phyloP scores from a whole-genome alignment of 805 yeast genomes.

The Kazachstania viticola region DNA sequence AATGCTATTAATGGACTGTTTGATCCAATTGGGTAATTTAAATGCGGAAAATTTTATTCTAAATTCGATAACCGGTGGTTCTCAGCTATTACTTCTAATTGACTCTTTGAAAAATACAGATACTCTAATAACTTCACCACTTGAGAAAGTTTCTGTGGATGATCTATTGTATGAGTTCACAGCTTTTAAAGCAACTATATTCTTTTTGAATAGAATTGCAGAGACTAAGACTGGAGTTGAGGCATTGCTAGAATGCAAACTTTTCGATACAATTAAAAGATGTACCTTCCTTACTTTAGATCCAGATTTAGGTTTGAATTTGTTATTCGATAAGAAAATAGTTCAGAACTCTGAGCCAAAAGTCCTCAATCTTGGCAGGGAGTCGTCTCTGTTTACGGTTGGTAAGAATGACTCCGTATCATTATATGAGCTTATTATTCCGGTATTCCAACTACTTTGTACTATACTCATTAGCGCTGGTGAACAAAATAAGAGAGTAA shows the following conservation, averaged over 20 bases:
- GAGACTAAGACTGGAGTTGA: conserved; percentile 70
- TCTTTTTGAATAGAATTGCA: conserved; percentile 61
- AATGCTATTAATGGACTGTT: conserved; percentile 58
- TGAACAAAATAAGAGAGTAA: conserved; percentile 52
- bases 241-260: conserved; percentile 59
- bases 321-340: conserved; percentile 32
- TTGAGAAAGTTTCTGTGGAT: conserved; percentile 35
- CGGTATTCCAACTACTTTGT: conserved; percentile 59
- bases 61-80: conserved; percentile 50
- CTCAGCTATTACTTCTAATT: conserved; percentile 52
- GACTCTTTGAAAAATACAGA: conserved; percentile 62
- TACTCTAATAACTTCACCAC: conserved; percentile 37
- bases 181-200: conserved; percentile 59
- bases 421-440: conserved; percentile 55
- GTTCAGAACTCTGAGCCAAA: conserved; percentile 25
- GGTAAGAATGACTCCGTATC: conserved; percentile 32
- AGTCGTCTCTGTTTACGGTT: conserved; percentile 34
- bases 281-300: conserved; percentile 53
- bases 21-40: conserved; percentile 43
- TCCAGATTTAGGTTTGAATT: conserved; percentile 65
- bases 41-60: conserved; percentile 44
- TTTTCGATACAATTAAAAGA: conserved; percentile 49
- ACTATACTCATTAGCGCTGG: conserved; percentile 68
- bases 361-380: conserved; percentile 38
- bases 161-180: conserved; percentile 61